Evolutionary conservation across 768 basidiomycete species (phyloP).

Genomic region (Lactarius quietus): DNA sequence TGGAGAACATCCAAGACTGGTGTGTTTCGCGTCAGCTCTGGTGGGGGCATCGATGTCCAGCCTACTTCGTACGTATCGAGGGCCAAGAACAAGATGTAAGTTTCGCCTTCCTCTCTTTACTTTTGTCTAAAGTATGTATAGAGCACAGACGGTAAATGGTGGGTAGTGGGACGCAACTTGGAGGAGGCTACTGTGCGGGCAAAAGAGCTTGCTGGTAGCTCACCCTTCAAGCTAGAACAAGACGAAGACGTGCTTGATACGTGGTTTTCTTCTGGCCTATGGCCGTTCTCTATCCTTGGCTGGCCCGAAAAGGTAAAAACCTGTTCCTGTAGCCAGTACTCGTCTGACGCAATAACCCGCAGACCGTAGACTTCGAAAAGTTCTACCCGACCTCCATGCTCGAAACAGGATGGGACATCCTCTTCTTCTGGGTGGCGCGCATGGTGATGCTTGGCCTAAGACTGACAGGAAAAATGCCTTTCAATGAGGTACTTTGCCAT

Average conservation of each 20-base stretch:
- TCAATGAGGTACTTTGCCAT: constrained; percentile 94
- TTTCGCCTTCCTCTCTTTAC: not conserved
- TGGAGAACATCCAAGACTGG: constrained; percentile 96
- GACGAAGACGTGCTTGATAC: constrained; percentile 98
- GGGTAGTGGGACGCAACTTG: constrained; percentile 83
- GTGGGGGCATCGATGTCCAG: constrained; percentile 98
- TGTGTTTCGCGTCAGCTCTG: constrained; percentile 98
- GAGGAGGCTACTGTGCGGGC: constrained; percentile 83
- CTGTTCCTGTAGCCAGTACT: not conserved
- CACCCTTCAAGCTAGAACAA: constrained; percentile 74
- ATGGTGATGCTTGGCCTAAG: constrained; percentile 93
- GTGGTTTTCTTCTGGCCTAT: constrained; percentile 97
- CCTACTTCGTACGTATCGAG: constrained; percentile 86
- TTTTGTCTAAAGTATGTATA: constrained; percentile 30
- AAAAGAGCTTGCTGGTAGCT: constrained; percentile 60
- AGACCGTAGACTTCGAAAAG: constrained; percentile 67
- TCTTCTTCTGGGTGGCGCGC: constrained; percentile 99
- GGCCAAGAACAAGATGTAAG: constrained; percentile 66
- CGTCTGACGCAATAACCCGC: constrained; percentile 18
- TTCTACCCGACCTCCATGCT: constrained; percentile 91
- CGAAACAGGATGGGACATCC: constrained; percentile 98
- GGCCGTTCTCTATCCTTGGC: constrained; percentile 97
- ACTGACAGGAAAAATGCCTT: constrained; percentile 88
- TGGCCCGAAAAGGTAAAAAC: constrained; percentile 84
- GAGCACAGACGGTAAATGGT: constrained; percentile 69